These are phyloP conservation scores for Triticum timopheevii DNA, from an alignment of 176 grass and related monocot genomes.

Conservation along the genomic window DNA sequence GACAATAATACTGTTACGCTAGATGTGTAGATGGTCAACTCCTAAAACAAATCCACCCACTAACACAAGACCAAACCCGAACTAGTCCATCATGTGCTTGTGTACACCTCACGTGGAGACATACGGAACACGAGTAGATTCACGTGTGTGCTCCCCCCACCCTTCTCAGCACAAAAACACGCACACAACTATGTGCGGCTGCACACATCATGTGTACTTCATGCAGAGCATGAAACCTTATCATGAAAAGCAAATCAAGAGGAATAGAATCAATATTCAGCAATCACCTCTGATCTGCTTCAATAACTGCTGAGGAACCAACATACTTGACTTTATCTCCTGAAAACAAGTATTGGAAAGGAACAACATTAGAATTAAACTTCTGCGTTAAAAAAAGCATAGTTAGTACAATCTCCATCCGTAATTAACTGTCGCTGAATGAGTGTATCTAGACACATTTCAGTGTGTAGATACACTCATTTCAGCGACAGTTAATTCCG, in stretches of 20 bases:
- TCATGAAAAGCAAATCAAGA: conserved; percentile 15
- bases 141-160: background rate
- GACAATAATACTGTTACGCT: background rate
- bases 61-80: conserved; percentile 18
- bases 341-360: conserved; percentile 51
- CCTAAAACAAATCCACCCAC: background rate
- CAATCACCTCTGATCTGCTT: conserved; percentile 69
- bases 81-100: conserved; percentile 2
- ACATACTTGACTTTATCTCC: conserved; percentile 90
- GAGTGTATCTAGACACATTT: no score
- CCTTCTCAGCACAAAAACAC: background rate
- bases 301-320: conserved; percentile 34
- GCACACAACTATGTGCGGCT: background rate
- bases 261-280: conserved; percentile 26
- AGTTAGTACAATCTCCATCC: background rate
- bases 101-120: background rate
- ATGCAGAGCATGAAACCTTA: conserved; percentile 6
- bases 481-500: no score
- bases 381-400: background rate
- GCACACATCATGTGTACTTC: background rate
- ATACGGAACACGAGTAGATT: background rate
- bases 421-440: no score
- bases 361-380: conserved; percentile 10
- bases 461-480: no score
- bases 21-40: background rate